Conservation (phyloP, 148 eudicot genomes). For the Vaccinium myrtillus region DNA sequence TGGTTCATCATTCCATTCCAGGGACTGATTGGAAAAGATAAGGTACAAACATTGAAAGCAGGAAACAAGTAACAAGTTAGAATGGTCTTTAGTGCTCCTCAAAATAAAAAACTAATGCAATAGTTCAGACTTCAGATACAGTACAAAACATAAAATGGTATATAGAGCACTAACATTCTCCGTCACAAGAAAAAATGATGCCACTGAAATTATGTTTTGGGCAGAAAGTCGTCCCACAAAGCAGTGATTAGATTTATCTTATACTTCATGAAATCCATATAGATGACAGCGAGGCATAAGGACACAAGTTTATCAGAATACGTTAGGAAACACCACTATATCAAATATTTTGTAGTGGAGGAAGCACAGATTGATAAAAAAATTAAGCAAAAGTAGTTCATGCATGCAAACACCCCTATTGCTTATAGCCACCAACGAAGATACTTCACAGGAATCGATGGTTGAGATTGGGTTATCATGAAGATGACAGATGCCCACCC, state of each 20-base stretch:
- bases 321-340: not conserved
- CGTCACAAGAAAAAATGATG: not conserved
- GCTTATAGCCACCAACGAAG: not conserved
- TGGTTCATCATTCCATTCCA: constrained; percentile 92
- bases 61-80: constrained; percentile 1
- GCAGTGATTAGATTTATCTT: not conserved
- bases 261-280: not conserved
- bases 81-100: constrained; percentile 3
- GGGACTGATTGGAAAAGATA: constrained; percentile 41
- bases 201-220: not conserved
- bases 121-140: not conserved
- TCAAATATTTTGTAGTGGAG: not conserved
- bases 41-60: not conserved
- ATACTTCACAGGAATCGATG: not conserved
- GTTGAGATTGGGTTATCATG: not conserved
- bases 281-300: not conserved
- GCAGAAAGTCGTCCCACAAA: not conserved
- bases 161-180: not conserved
- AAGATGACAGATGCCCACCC: not conserved
- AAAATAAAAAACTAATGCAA: not conserved
- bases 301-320: not conserved
- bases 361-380: not conserved
- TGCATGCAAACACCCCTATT: not conserved
- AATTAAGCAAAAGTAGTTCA: not conserved
- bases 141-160: not conserved